Percentiles rank a stretch among this genome's conserved stretches.
Evolutionary conservation across 176 grass and related monocot species (phyloP).

Genomic region (Avena eriantha): DNA sequence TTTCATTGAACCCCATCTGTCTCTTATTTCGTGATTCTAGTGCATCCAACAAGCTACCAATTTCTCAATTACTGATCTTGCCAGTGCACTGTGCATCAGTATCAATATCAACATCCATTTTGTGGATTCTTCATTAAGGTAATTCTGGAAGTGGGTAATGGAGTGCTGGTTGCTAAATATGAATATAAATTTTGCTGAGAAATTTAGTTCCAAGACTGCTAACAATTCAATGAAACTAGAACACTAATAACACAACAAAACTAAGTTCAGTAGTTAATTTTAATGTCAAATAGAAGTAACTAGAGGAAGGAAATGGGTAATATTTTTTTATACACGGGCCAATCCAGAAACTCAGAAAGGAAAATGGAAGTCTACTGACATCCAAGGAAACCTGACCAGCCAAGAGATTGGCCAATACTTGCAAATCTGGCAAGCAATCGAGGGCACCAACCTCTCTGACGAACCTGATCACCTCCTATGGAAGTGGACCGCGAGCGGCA

Average conservation of each 20-base stretch:
- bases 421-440: too few species aligned
- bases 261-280: background rate
- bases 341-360: background rate
- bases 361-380: too few species aligned
- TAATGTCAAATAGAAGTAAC: background rate
- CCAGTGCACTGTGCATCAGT: background rate
- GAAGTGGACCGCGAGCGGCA: too few species aligned
- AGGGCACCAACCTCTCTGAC: too few species aligned
- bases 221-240: background rate
- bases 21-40: background rate
- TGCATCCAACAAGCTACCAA: background rate
- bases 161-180: background rate
- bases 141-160: background rate
- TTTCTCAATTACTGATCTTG: background rate
- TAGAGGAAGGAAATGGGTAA: background rate
- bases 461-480: too few species aligned
- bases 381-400: too few species aligned
- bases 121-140: background rate
- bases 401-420: too few species aligned
- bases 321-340: background rate
- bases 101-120: background rate
- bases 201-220: background rate
- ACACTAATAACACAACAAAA: background rate
- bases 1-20: background rate
- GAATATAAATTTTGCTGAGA: background rate